Evolutionary conservation across 2,329 filamentous ascomycete species (phyloP).

Genomic region (Bimuria novae-zelandiae): DNA sequence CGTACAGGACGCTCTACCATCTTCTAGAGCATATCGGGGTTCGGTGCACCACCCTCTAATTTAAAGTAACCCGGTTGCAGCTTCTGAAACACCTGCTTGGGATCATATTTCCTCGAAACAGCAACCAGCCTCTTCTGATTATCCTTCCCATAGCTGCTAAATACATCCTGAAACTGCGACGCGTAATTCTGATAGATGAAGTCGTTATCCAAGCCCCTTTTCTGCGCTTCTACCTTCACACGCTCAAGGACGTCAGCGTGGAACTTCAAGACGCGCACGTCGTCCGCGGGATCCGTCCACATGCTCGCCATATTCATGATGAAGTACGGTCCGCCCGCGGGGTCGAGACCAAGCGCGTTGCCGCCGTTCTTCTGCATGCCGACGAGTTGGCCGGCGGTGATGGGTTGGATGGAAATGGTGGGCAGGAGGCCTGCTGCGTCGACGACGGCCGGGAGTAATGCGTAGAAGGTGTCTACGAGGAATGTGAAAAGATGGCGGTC

Average conservation of each 20-base stretch:
- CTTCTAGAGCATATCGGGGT: conserved; percentile 8
- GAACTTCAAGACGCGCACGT: conserved; percentile 25
- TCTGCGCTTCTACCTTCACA: conserved; percentile 8
- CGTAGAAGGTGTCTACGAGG: conserved; percentile 30
- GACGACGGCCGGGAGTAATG: conserved; percentile 21
- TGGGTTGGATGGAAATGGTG: conserved; percentile 30
- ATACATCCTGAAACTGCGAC: conserved; percentile 48
- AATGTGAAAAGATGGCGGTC: conserved; percentile 24
- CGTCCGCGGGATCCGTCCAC: conserved; percentile 31
- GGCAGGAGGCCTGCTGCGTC: conserved; percentile 26
- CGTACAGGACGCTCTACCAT: too few relatives aligned
- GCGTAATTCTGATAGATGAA: conserved; percentile 57
- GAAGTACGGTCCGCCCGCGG: conserved; percentile 25
- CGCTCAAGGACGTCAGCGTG: conserved; percentile 19
- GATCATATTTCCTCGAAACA: conserved; percentile 28
- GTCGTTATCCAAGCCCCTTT: conserved; percentile 17
- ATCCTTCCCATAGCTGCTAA: conserved; percentile 48
- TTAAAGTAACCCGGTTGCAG: conserved; percentile 28
- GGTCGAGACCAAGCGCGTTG: conserved; percentile 36
- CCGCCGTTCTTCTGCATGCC: conserved; percentile 30
- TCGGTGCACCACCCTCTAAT: conserved; percentile 19
- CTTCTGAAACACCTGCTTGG: conserved; percentile 24
- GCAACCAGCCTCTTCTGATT: conserved; percentile 35
- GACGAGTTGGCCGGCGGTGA: conserved; percentile 28
- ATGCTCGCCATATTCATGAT: conserved; percentile 19